Base-by-base conservation (phyloP, 768 basidiomycete genomes). In the Tremella mesenterica region DNA sequence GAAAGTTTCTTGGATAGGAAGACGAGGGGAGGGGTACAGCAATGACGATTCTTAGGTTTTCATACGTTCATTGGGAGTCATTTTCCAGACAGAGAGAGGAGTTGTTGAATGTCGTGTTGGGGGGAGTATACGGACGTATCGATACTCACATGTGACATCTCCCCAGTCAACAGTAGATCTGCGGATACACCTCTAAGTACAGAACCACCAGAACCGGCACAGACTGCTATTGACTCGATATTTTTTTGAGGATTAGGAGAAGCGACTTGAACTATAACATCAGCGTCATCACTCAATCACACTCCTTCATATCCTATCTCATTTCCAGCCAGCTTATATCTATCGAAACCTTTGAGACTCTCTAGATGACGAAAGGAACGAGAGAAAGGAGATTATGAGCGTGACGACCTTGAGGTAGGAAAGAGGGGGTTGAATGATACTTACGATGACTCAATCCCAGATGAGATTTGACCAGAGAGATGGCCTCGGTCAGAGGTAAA, bases 141-240 rank as follows among this genome's bases (percentile, higher is more conserved):
- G n/a, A n/a, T n/a, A 64, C 70, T 60, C 73, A 89, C 88, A 74
- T 93, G 91, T 18, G 80, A 72, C 86, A 92, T 87, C 75, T 96
- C 90, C 8, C 93, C 93, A 2, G 93, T 96, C 64, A 91, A 78
- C 72, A 86, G 89, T 23, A 91, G 80, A 72, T 95, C 91, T 33
- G 90, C 91, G 43, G 80, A 74, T 33, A 81, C 77, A 45, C 81
- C 83, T 47, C 77, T 72, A 44, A 96, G 79, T 71, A 92, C 10
- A 12, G 52, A 50, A 48, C 21, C 44, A 45, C 90, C 92, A 26
- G 85, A 84, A 30, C 93, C 93, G 30, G 91, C 91, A 72, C 92
- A 95, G 55, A 96, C 84, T 48, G 87, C 91, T 53, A 95, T 79
- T 26, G 82, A 81, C 64, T 58, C 72, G 61, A 78, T 72, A 52